Percentiles rank a stretch among this genome's conserved stretches.
phyloP scores from a whole-genome alignment of 2,329 filamentous ascomycete species.

The Thielaviopsis populi region DNA sequence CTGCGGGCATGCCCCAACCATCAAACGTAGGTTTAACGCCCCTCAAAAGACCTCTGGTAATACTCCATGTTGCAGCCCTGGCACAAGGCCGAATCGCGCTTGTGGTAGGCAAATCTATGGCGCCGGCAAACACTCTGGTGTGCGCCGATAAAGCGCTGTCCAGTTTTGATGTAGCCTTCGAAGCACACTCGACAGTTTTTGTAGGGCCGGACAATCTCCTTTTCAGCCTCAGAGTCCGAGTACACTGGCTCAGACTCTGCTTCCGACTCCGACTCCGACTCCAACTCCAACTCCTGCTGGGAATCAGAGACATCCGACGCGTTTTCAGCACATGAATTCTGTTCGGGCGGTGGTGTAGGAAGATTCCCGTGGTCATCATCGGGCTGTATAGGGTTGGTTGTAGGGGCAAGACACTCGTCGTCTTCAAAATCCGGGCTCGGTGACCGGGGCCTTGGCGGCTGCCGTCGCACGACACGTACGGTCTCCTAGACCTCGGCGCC shows the following conservation, averaged over 20 bases:
- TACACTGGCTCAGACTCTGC: neutral
- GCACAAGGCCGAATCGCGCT: neutral
- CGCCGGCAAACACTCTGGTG: neutral
- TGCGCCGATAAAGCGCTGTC: neutral
- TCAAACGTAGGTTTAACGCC: neutral
- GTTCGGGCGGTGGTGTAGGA: neutral
- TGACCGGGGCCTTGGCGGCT: neutral
- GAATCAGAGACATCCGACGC: neutral
- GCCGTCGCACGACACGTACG: neutral
- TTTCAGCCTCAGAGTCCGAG: neutral
- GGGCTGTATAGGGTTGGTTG: neutral
- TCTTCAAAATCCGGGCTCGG: too few relatives aligned
- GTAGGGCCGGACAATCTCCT: neutral
- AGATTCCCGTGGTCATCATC: neutral
- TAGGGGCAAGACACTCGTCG: too few relatives aligned
- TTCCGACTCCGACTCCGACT: too few relatives aligned
- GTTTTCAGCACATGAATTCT: neutral
- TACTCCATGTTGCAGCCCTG: neutral
- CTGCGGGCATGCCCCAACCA: neutral
- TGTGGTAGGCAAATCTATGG: neutral
- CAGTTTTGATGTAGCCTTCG: neutral
- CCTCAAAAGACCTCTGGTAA: neutral
- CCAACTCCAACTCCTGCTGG: neutral
- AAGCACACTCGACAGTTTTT: neutral
- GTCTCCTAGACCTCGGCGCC: neutral